Evolutionary conservation across 2,329 filamentous ascomycete genomes (phyloP), one percentile per base, ranked within the genome.

Genomic region (Xylariaceae sp.): DNA sequence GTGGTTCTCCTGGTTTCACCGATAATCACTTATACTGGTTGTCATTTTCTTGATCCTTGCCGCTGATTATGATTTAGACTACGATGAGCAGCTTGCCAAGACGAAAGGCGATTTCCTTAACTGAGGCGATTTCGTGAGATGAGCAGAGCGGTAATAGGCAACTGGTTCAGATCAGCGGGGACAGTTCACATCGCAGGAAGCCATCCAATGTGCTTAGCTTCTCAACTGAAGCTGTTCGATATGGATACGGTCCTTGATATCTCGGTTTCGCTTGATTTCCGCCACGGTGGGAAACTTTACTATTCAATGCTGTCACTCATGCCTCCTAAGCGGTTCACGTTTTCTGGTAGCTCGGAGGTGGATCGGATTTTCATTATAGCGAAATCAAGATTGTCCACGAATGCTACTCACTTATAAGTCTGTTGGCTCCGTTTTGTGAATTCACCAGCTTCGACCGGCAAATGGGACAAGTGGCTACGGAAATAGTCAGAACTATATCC

Each of bases 31-130:
- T 1, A 13, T 48, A 4, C 12, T 36, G 1, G 13, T 46, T 41
- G 15, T 43, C 26, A 8, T 36, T 29, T 9, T n/a, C 10, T 16
- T 13, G 6, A 29, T 40, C 15, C 16, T 3, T 5, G 8, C 46
- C 12, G 32, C 49, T 54, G 15, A 52, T 29, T 8, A 18, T 43
- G 4, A 19, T 47, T 22, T 16, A 61, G 59, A 61, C 36, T 61
- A 57, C 48, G 59, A 61, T 37, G 59, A 61, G 39, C 59, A 61
- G 30, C 32, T 61, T 16, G 57, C 52, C 18, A 61, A 60, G 54
- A 61, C 59, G 3, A 57, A 58, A 39, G 57, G 57, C 5, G 57
- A 60, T 30, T 62, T 62, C 47, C 51, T 61, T 26, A 56, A 56
- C 43, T 61, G 16, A 59, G 4, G 39, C 29, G 5, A 21, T 22